A percentile compares a stretch with the other conserved stretches of the same genome.
These are phyloP conservation scores for Tanacetum coccineum DNA, from an alignment of 129 eudicot genomes.

Conservation along the genomic window DNA sequence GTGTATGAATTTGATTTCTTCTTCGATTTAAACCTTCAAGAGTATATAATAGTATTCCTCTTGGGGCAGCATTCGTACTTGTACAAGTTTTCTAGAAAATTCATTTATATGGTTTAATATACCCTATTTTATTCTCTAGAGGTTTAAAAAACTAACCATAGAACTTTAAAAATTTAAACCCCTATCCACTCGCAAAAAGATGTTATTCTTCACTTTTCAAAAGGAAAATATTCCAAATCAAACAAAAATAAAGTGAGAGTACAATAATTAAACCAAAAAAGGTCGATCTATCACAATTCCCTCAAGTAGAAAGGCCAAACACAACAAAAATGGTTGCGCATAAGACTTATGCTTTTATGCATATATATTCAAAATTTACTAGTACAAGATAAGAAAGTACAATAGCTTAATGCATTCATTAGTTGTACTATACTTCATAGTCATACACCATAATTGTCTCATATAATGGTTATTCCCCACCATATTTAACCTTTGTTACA, in stretches of 20 bases:
- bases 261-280: not conserved
- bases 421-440: conserved; percentile 23
- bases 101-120: not conserved
- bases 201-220: not conserved
- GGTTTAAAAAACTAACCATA: not conserved
- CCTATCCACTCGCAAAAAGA: not conserved
- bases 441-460: conserved; percentile 12
- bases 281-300: not conserved
- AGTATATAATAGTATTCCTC: too few species aligned
- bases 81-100: too few species aligned
- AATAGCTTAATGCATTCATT: conserved; percentile 27
- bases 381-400: conserved; percentile 26
- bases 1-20: too few species aligned
- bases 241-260: not conserved
- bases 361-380: conserved; percentile 20
- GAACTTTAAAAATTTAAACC: not conserved
- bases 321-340: conserved; percentile 21
- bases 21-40: too few species aligned
- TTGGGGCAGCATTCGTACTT: too few species aligned
- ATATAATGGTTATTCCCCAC: conserved; percentile 5
- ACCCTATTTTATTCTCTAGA: not conserved
- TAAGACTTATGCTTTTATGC: conserved; percentile 23
- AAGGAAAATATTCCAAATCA: not conserved
- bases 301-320: conserved; percentile 5
- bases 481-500: conserved; percentile 17